These are phyloP conservation scores for Phanerochaete carnosa DNA, from an alignment of 768 basidiomycete genomes.

Conservation along the genomic window DNA sequence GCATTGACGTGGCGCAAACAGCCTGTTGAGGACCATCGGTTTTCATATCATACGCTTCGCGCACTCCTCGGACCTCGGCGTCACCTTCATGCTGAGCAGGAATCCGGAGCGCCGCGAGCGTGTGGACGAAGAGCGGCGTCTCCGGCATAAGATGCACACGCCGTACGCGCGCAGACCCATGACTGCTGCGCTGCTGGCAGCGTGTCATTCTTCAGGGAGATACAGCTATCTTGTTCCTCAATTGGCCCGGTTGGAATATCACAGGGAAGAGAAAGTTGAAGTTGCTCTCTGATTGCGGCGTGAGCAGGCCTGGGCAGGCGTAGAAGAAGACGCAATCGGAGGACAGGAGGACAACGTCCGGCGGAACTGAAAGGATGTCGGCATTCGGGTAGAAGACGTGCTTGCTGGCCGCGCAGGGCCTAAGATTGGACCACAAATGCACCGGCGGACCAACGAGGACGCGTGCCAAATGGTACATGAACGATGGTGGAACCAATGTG, in stretches of 20 bases:
- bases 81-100: constrained; percentile 68
- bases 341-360: constrained; percentile 65
- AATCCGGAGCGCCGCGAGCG: constrained; percentile 72
- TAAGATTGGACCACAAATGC: too few relatives aligned
- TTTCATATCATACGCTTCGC: constrained; percentile 70
- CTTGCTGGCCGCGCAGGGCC: too few relatives aligned
- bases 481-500: too few relatives aligned
- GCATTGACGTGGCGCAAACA: constrained; percentile 80
- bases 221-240: constrained; percentile 26
- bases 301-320: constrained; percentile 59
- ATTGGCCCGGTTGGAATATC: constrained; percentile 10
- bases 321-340: constrained; percentile 87
- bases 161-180: constrained; percentile 58
- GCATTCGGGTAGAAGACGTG: constrained; percentile 74
- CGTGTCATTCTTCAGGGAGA: constrained; percentile 56
- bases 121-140: constrained; percentile 61
- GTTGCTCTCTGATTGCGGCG: constrained; percentile 56
- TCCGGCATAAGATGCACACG: constrained; percentile 47
- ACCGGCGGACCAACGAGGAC: too few relatives aligned
- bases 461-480: too few relatives aligned
- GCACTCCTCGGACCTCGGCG: constrained; percentile 62
- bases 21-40: constrained; percentile 70
- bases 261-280: constrained; percentile 57
- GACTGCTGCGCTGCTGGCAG: constrained; percentile 58
- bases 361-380: constrained; percentile 45